Percentiles rank a stretch among this genome's conserved stretches.
phyloP scores from a whole-genome alignment of 495 filamentous ascomycete species.

The Pyronema domesticum region DNA sequence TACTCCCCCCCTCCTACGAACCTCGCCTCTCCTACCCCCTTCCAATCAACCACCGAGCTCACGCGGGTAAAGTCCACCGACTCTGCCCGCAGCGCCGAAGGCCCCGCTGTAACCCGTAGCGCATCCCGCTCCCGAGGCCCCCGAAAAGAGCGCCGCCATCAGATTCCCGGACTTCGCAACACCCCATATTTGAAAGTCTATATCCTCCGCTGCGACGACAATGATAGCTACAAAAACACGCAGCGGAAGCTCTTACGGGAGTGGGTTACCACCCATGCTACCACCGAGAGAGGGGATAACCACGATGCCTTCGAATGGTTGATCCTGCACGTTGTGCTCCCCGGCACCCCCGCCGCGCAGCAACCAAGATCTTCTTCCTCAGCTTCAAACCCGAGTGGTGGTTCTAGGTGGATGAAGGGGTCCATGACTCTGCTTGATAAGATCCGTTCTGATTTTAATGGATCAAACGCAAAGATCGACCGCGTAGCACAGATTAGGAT shows the following conservation, averaged over 20 bases:
- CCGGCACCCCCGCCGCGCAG: slow-evolving; percentile 56
- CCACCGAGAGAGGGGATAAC: slow-evolving; percentile 27
- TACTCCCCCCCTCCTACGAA: slow-evolving; percentile 28
- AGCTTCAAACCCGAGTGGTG: slow-evolving; percentile 26
- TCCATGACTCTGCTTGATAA: slow-evolving; percentile 76
- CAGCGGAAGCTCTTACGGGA: slow-evolving; percentile 64
- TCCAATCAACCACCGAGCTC: slow-evolving; percentile 26
- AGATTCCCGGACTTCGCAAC: slow-evolving; percentile 83
- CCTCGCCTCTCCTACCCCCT: slow-evolving; percentile 26
- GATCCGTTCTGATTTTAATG: slow-evolving; percentile 79
- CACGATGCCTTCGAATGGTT: slow-evolving; percentile 98
- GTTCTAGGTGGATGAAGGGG: slow-evolving; percentile 55
- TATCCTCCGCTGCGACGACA: slow-evolving; percentile 80
- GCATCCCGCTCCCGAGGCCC: slow-evolving; percentile 8
- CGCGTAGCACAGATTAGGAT: slow-evolving; percentile 74
- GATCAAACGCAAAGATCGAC: slow-evolving; percentile 61
- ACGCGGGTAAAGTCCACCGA: slow-evolving; percentile 30
- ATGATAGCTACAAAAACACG: slow-evolving; percentile 71
- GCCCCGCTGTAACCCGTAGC: slow-evolving; percentile 6
- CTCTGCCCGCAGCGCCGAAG: slow-evolving; percentile 21
- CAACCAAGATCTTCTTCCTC: slow-evolving; percentile 39
- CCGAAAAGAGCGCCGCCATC: slow-evolving; percentile 56
- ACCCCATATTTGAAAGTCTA: slow-evolving; percentile 90
- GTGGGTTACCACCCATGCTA: slow-evolving; percentile 69
- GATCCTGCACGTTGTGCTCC: slow-evolving; percentile 73